Base-by-base conservation (phyloP, 306 rosid genomes). In the Purshia tridentata region DNA sequence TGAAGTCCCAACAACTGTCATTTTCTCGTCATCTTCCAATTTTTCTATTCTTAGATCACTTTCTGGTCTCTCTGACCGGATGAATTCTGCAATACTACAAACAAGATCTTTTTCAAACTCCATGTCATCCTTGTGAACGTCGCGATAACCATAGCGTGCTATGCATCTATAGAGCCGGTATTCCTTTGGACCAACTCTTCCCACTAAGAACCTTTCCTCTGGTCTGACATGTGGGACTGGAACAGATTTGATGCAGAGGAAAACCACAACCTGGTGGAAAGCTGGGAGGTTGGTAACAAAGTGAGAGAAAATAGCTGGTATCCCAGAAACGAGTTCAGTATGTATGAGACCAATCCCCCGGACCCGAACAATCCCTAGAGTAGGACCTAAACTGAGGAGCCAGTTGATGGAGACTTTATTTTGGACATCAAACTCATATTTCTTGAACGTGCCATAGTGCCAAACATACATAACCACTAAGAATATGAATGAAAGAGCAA, bases 251-350 rank as follows among this genome's bases (percentile, higher is more conserved):
- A 95, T 16, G 80, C 99, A 95, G 18, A 95, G 98, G 87, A 95
- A 95, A 80, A 95, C 91, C 39, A 95, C 81, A 49, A 95, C 98
- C 81, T 95, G 93, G 81, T 95, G 99, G 81, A 95, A 95, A 75
- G 99, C 99, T 6, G 98, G 99, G 12, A 95, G 92, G 74, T 95
- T 95, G 58, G 99, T 90, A 41, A 95, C 99, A 65, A 95, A 95
- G 85, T 95, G 99, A 53, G 99, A 95, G 87, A 95, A 95, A 49
- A 91, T 87, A 20, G 99, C 97, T 0, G 99, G 99, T 66, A 95
- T 95, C 6, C 98, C 99, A 14, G 98, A 75, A 15, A 95, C 98
- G 9, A 95, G 98, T 80, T 95, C 98, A 2, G 98, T 95, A 57
- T 95, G 91, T 75, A 95, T 90, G 37, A 95, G 98, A 63, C 99